Evolutionary conservation across 176 grass and related monocot species (phyloP), one percentile per base, ranked within the genome.

Genomic region (Phyllostachys edulis): DNA sequence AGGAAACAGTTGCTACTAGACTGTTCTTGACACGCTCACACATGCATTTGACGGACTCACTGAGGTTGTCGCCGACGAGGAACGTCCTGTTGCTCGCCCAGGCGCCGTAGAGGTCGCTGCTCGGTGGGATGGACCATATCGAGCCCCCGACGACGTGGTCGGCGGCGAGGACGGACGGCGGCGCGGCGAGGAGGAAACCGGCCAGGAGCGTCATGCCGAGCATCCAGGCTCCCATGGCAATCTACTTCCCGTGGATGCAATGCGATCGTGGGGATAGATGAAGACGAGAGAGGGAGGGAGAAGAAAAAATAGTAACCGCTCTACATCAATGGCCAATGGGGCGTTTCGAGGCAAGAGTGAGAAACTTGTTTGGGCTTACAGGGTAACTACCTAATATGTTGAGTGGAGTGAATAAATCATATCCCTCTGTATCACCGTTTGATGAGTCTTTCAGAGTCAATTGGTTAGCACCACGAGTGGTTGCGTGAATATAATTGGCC

Each of bases 111-210:
- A 79, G 44, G 18, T 56, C 71, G 34, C 50, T 32, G 76, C 74
- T 75, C 0, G 68, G 67, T 17, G 92, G 92, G 80, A 91, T 94
- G 79, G 74, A 71, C 92, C 89, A 94, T 14, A 81, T 47, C 7
- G 92, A 85, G 38, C 38, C 84, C 17, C 89, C 92, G 27, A 94
- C 84, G 44, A 91, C 45, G 61, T 87, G 89, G 51, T 86, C 67
- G 10, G 32, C 63, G 0, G 61, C 72, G 9, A 71, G 59, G 5
- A 62, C 41, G 2, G 17, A 16, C 49, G 2, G 39, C 14, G 10
- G 16, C 50, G 26, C 20, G 1, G 66, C 11, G 29, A 60, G 9
- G 76, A 87, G 34, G 82, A 71, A 2, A 59, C 16, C 9, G 18
- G 29, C 1, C 0, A 91, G 67, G 9, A 84, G 50, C 59, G 57